These are phyloP conservation scores for Rhodotorula sp. DNA, from an alignment of 1,284 basidiomycete species.

Conservation along the genomic window DNA sequence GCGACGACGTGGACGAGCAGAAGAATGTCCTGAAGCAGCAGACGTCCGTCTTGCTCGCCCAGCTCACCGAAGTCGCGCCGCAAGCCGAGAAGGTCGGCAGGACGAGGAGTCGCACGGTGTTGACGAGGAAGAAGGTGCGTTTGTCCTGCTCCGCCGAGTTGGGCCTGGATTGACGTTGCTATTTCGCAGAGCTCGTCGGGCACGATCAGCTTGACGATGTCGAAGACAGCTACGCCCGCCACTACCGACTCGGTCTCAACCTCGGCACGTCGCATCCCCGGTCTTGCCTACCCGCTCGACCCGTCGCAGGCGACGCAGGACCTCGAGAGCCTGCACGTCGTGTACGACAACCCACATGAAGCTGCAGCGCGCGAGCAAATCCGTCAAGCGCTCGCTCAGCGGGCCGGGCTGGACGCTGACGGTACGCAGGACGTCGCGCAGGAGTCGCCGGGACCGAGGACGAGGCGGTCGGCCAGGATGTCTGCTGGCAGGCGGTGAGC, in stretches of 20 bases:
- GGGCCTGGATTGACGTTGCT: too few relatives aligned
- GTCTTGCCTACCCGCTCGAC: background rate
- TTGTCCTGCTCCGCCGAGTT: background rate
- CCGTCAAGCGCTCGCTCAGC: slow-evolving; percentile 9
- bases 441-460: too few relatives aligned
- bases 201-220: background rate
- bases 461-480: too few relatives aligned
- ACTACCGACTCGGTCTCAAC: background rate
- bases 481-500: too few relatives aligned
- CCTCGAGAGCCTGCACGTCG: slow-evolving; percentile 19
- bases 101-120: background rate
- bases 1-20: background rate
- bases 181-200: background rate
- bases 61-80: background rate
- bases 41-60: slow-evolving; percentile 14
- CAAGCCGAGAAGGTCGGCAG: background rate
- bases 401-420: background rate
- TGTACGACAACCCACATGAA: slow-evolving; percentile 26
- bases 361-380: slow-evolving; percentile 21
- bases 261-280: slow-evolving; percentile 1
- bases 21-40: slow-evolving; percentile 14
- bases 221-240: background rate
- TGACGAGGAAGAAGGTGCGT: slow-evolving; percentile 9
- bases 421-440: background rate
- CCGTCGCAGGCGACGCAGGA: slow-evolving; percentile 15